Evolutionary conservation across 2,329 filamentous ascomycete species (phyloP), one percentile per base, ranked within the genome.

Genomic region (Shiraia bambusicola): DNA sequence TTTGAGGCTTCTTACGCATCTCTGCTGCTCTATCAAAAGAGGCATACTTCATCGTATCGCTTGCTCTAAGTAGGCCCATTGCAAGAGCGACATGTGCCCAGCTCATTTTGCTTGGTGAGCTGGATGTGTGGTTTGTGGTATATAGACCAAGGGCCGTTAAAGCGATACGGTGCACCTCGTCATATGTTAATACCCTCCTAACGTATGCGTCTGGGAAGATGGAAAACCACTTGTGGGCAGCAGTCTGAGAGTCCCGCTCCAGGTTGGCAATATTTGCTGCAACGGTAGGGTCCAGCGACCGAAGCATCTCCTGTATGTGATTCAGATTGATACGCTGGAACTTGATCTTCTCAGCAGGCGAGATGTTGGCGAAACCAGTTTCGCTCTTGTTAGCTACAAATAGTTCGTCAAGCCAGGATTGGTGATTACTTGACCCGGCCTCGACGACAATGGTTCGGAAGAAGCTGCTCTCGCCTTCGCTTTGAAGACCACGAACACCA

Each of bases 291-390:
- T 72, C 67, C 29, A 77, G 56, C 19, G 70, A 68, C 8, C 66
- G 64, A 26, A 87, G 70, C 80, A 86, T 84, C 42, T 79, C 76
- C 53, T 80, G 76, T 2, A 87, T 70, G 61, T 87, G 82, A 9
- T 82, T 74, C 42, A 84, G 70, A 52, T 88, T 87, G 49, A 86
- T 81, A 26, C 74, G 74, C 38, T 42, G 47, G 27, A 57, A 59
- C 39, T 65, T 69, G 9, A 31, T 44, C 37, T 44, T 51, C 16
- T 66, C 57, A 11, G 38, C 25, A 12, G 33, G 34, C 11, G 52
- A 48, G 8, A 50, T 13, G 17, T 57, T 39, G n/a, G 40, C 26
- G 9, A 45, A 42, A 5, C 34, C 33, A 22, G 32, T 24, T 3
- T 46, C 39, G 22, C 32, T 34, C 27, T 35, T 54, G 9, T 43